Percentiles rank a stretch among this genome's conserved stretches.
These are phyloP conservation scores for Microcera coccophila DNA, from an alignment of 2,329 filamentous ascomycete species.

Conservation along the genomic window DNA sequence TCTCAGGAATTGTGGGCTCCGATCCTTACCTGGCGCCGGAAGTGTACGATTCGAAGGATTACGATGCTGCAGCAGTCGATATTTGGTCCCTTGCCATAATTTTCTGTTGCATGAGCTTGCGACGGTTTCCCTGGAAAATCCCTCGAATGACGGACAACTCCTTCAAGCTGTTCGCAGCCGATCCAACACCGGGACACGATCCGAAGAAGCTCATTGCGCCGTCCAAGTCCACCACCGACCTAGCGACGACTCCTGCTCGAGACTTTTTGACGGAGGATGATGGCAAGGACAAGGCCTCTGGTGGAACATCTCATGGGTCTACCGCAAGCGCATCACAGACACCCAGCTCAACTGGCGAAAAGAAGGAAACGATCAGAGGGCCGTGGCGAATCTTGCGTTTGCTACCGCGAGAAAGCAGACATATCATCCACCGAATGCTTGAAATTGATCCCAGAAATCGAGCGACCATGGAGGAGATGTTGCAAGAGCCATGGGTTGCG, in stretches of 20 bases:
- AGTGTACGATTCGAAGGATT: slow-evolving; percentile 89
- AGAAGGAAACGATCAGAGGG: slow-evolving; percentile 79
- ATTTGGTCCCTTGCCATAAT: slow-evolving; percentile 99
- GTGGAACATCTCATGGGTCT: slow-evolving; percentile 5
- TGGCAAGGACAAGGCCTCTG: slow-evolving; percentile 19
- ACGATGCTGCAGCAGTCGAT: slow-evolving; percentile 89
- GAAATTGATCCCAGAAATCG: slow-evolving; percentile 80
- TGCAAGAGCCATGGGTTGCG: slow-evolving; percentile 86
- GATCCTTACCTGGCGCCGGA: slow-evolving; percentile 96
- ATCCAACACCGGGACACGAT: slow-evolving; percentile 71
- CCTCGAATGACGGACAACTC: slow-evolving; percentile 89
- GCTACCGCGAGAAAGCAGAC: slow-evolving; percentile 81
- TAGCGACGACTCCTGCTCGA: slow-evolving; percentile 36
- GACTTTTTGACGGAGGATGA: slow-evolving; percentile 39
- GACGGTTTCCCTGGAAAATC: slow-evolving; percentile 95
- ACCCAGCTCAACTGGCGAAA: slow-evolving; percentile 36
- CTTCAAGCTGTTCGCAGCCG: slow-evolving; percentile 85
- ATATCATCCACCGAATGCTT: slow-evolving; percentile 90
- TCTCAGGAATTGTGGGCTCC: slow-evolving; percentile 64
- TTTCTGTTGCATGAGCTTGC: slow-evolving; percentile 96
- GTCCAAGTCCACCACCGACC: slow-evolving; percentile 43
- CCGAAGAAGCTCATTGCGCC: slow-evolving; percentile 50
- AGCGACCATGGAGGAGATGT: slow-evolving; percentile 79
- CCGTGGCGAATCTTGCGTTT: slow-evolving; percentile 87
- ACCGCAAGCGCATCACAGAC: slow-evolving; percentile 5